phyloP scores from a whole-genome alignment of 805 yeast genomes.

The Schizosaccharomyces osmophilus region DNA sequence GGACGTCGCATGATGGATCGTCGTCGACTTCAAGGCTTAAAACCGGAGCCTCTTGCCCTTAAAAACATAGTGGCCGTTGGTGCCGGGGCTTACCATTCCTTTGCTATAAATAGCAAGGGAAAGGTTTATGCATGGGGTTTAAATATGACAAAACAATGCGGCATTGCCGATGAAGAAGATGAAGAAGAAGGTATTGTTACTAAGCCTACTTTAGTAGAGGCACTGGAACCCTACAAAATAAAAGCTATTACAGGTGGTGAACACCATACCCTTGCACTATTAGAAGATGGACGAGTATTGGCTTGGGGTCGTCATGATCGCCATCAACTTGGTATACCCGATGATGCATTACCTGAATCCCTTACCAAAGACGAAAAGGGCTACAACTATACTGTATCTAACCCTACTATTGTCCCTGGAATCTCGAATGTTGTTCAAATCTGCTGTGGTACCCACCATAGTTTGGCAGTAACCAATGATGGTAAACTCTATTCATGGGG shows the following conservation, averaged over 20 bases:
- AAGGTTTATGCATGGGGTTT: constrained; percentile 78
- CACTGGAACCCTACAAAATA: constrained; percentile 33
- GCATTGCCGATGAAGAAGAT: constrained; percentile 29
- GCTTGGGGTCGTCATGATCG: constrained; percentile 83
- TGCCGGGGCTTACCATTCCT: constrained; percentile 86
- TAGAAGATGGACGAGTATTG: constrained; percentile 47
- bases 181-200: constrained; percentile 69
- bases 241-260: constrained; percentile 69
- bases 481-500: constrained; percentile 94
- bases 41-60: constrained; percentile 65
- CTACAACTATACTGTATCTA: constrained; percentile 53
- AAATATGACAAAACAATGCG: constrained; percentile 93
- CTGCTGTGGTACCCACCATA: constrained; percentile 80
- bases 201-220: constrained; percentile 50
- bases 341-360: constrained; percentile 35
- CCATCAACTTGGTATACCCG: constrained; percentile 67
- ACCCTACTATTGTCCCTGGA: constrained; percentile 35
- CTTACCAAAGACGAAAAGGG: constrained; percentile 62
- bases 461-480: constrained; percentile 54
- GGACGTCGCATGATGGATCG: constrained; percentile 71
- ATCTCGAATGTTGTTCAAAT: constrained; percentile 33
- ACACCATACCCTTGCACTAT: constrained; percentile 67
- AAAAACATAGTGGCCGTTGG: constrained; percentile 58
- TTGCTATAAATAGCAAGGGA: constrained; percentile 58
- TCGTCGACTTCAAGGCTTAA: constrained; percentile 45